These are phyloP conservation scores for Verticillium nubilum DNA, from an alignment of 2,329 filamentous ascomycete species.

Conservation along the genomic window DNA sequence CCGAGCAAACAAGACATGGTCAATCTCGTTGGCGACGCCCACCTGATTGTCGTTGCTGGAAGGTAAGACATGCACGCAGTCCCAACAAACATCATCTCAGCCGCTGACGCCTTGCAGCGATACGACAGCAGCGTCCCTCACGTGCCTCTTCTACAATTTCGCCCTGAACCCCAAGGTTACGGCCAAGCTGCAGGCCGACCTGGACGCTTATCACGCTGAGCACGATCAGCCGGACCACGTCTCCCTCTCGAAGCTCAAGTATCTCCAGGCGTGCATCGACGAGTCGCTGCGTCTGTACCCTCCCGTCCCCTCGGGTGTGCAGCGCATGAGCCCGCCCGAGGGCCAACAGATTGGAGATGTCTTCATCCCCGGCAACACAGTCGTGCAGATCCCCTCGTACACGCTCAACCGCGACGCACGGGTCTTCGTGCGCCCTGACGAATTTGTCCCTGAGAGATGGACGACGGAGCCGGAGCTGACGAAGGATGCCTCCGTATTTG, in stretches of 20 bases:
- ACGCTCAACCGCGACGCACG: slow-evolving; percentile 9
- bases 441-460: slow-evolving; percentile 19
- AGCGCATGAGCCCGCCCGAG: slow-evolving; percentile 28
- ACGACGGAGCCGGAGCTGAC: slow-evolving; percentile 12
- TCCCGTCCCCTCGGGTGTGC: slow-evolving; percentile 25
- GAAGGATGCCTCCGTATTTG: slow-evolving; percentile 16
- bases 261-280: slow-evolving; percentile 31
- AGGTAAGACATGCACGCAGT: slow-evolving; percentile 14
- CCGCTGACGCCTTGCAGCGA: slow-evolving; percentile 6
- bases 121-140: slow-evolving; percentile 11
- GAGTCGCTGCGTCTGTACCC: slow-evolving; percentile 33
- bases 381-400: slow-evolving; percentile 23
- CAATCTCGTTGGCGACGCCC: slow-evolving; percentile 20
- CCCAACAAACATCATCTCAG: not conserved
- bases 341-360: slow-evolving; percentile 25
- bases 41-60: slow-evolving; percentile 24
- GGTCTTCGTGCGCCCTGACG: slow-evolving; percentile 14
- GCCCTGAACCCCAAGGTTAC: slow-evolving; percentile 4
- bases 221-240: slow-evolving; percentile 10
- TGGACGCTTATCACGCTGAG: slow-evolving; percentile 13
- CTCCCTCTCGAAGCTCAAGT: slow-evolving; percentile 15
- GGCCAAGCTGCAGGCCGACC: not conserved
- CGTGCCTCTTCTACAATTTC: slow-evolving; percentile 11
- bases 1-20: slow-evolving; percentile 16
- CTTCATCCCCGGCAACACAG: slow-evolving; percentile 29